Base-by-base conservation (phyloP, 2,329 filamentous ascomycete species). In the Trichoderma aggressivum region DNA sequence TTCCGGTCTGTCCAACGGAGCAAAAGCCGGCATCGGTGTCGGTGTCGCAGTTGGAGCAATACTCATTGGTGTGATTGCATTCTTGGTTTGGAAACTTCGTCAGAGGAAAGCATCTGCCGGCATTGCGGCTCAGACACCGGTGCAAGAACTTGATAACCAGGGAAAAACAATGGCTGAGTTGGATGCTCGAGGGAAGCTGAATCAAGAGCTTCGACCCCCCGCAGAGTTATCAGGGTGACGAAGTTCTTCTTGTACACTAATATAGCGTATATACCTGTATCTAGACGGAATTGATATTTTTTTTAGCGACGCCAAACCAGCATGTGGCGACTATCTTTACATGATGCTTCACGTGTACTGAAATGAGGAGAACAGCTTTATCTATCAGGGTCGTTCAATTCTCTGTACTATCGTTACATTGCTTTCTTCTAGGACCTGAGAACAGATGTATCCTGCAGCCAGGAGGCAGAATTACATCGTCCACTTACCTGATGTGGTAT, bases 61-160 rank as follows among this genome's bases (percentile, higher is more conserved):
- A 39, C 30, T 56, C 21, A 7, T 66, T 39, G 63, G 50, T 1
- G 24, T 14, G 21, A 12, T 66, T 36, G 63, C 62, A 24, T 65
- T 65, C 28, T 28, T 56, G 34, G 1, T 39, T 26, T 66, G 63
- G 47, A 66, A 66, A 24, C 50, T 55, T 66, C 63, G 63, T 7
- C 63, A 39, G 7, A 66, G 62, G 21, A 65, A 55, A 32, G 28
- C n/a, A 5, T 36, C 16, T 26, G 21, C 28, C n/a, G 28, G 5
- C 12, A 18, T 6, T 18, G 2, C n/a, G 14, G 34, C 6, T 11
- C 8, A 39, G 53, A 24, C 3, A 18, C 30, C 47, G 6, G 36
- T 66, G 32, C 30, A 66, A 28, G 50, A 66, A 14, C 53, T 55
- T 3, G 32, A 56, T 39, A 14, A 21, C n/a, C 28, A 32, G 26